Evolutionary conservation across 192 early-diverging fungal species (phyloP).

Genomic region (Coemansia sp.): DNA sequence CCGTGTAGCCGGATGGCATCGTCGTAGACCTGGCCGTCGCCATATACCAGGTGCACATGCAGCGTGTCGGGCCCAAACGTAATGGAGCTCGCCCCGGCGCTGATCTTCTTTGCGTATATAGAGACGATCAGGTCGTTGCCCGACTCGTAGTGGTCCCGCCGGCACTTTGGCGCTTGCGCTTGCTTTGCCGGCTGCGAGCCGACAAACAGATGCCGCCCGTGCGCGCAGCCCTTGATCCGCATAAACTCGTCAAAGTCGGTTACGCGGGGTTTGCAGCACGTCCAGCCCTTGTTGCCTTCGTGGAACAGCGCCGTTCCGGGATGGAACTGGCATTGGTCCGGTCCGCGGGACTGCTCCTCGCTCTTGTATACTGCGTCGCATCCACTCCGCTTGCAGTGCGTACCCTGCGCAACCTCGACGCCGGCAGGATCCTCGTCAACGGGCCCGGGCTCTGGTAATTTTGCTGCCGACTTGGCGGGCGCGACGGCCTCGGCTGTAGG

Average conservation of each 20-base stretch:
- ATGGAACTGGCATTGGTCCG: conserved; percentile 72
- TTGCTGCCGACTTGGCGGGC: conserved; percentile 17
- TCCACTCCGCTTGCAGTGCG: conserved; percentile 76
- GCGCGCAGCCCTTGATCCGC: conserved; percentile 87
- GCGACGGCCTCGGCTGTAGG: conserved; percentile 18
- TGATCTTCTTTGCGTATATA: conserved; percentile 90
- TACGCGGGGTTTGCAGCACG: conserved; percentile 90
- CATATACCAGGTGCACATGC: conserved; percentile 71
- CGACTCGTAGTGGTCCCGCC: conserved; percentile 95
- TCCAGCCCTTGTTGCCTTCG: conserved; percentile 97
- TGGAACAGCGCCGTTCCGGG: conserved; percentile 89
- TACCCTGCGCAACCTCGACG: conserved; percentile 62
- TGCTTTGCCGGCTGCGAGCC: conserved; percentile 36
- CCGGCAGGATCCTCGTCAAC: conserved; percentile 72
- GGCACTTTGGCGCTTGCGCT: conserved; percentile 49
- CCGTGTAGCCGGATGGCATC: conserved; percentile 64
- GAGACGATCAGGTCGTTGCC: conserved; percentile 76
- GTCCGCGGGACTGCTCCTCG: conserved; percentile 41
- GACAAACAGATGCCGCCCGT: conserved; percentile 88
- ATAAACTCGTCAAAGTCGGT: conserved; percentile 98
- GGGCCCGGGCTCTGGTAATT: conserved; percentile 48
- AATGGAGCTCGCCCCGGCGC: conserved; percentile 64
- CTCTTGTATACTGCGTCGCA: conserved; percentile 66
- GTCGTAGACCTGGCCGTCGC: conserved; percentile 67
- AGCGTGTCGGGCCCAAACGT: conserved; percentile 59